Evolutionary conservation across 148 eudicot species (phyloP).

Genomic region (Diospyros lotus): DNA sequence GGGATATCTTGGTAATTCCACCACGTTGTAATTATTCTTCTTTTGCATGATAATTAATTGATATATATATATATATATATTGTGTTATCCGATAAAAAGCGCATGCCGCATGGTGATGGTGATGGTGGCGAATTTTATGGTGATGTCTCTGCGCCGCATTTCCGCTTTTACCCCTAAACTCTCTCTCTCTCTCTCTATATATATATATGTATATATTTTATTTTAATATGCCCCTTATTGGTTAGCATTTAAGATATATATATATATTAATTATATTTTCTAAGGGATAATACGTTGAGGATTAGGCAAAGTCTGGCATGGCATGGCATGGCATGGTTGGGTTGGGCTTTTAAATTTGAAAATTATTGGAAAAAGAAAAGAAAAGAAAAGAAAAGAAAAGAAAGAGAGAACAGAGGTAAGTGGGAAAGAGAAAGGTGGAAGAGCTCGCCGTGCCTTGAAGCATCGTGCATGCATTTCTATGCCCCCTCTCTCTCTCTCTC

Average conservation of each 20-base stretch:
- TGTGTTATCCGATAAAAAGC: background rate
- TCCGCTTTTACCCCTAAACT: background rate
- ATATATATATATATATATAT: no score
- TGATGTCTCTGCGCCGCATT: background rate
- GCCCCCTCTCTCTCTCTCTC: slow-evolving; percentile 5
- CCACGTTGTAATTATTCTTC: background rate
- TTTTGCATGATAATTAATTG: no score
- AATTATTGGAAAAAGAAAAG: slow-evolving; percentile 1
- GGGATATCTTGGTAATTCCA: background rate
- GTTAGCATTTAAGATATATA: no score
- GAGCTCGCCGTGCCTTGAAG: slow-evolving; percentile 40
- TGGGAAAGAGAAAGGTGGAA: slow-evolving; percentile 7
- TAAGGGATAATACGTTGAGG: no score
- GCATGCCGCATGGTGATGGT: no score
- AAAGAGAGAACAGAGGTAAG: background rate
- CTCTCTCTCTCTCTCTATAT: no score
- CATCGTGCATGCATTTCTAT: slow-evolving; percentile 48
- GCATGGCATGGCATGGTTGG: no score
- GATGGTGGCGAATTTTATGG: background rate
- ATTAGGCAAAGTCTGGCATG: no score
- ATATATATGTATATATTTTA: no score
- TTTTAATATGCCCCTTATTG: no score
- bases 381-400: background rate
- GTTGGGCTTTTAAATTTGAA: background rate
- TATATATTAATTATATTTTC: no score